Conservation (phyloP, 192 early-diverging fungal genomes). For the Podila epicladia region DNA sequence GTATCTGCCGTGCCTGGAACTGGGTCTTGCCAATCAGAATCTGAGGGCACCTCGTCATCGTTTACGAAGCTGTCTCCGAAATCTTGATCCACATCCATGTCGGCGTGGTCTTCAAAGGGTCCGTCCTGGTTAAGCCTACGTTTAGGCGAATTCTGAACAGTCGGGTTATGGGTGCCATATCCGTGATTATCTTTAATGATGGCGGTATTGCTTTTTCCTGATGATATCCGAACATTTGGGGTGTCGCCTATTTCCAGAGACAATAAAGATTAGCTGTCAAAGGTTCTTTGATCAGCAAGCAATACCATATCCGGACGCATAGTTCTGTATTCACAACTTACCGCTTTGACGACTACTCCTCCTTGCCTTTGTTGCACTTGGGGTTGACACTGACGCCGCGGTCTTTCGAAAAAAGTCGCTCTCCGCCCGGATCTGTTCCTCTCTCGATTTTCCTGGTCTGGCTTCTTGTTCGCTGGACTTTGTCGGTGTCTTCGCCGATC, state of each 20-base stretch:
- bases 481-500: background rate
- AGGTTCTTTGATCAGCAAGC: no score
- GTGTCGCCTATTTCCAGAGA: slow-evolving; percentile 13
- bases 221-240: slow-evolving; percentile 17
- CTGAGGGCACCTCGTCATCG: no score
- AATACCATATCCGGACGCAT: no score
- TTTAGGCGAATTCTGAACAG: no score
- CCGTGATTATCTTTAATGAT: slow-evolving; percentile 2
- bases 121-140: no score
- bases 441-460: background rate
- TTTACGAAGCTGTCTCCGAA: no score
- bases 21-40: no score
- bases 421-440: background rate
- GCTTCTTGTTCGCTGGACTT: background rate
- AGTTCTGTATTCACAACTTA: no score
- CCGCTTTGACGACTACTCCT: background rate
- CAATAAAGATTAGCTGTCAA: background rate
- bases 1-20: background rate
- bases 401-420: no score
- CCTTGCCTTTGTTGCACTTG: slow-evolving; percentile 9
- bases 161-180: background rate
- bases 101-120: no score
- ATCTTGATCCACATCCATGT: no score
- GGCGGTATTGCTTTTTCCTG: slow-evolving; percentile 8
- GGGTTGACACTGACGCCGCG: background rate